These are phyloP conservation scores for Pseudofabraea citricarpa DNA, from an alignment of 2,329 filamentous ascomycete species.

Conservation along the genomic window DNA sequence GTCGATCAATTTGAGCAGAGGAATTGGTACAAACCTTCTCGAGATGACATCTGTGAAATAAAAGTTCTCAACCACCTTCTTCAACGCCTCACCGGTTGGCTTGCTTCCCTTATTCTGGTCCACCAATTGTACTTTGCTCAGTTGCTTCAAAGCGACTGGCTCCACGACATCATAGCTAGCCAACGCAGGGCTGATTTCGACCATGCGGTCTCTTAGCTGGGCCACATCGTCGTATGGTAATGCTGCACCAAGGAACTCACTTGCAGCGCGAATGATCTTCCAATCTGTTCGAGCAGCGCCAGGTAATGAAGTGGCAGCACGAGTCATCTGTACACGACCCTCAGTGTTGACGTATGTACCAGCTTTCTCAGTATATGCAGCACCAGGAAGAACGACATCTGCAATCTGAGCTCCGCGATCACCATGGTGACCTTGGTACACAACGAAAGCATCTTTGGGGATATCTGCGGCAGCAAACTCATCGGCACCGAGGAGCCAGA, in stretches of 20 bases:
- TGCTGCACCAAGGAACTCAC: constrained; percentile 82
- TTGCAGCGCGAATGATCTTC: constrained; percentile 94
- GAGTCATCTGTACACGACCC: constrained; percentile 89
- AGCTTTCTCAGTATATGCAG: constrained; percentile 94
- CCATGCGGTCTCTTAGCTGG: constrained; percentile 85
- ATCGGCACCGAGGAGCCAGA: constrained; percentile 95
- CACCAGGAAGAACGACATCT: constrained; percentile 88
- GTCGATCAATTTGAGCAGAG: constrained; percentile 1
- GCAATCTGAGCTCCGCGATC: constrained; percentile 90
- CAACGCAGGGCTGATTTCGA: constrained; percentile 87
- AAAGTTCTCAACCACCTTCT: constrained; percentile 89
- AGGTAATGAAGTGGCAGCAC: constrained; percentile 81
- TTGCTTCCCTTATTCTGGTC: constrained; percentile 92
- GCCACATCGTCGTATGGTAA: constrained; percentile 93
- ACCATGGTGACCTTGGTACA: constrained; percentile 98
- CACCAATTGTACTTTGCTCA: constrained; percentile 92
- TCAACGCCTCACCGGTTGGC: constrained; percentile 67
- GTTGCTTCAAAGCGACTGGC: constrained; percentile 63
- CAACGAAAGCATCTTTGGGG: constrained; percentile 90
- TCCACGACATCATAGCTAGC: constrained; percentile 89
- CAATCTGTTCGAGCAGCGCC: constrained; percentile 93
- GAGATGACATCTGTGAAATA: constrained; percentile 98
- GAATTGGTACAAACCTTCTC: constrained; percentile 64
- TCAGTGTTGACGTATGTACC: constrained; percentile 98
- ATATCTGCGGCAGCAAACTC: constrained; percentile 82